Evolutionary conservation across 2,329 filamentous ascomycete species (phyloP), one percentile per base, ranked within the genome.

Genomic region (Calonectria pteridis): DNA sequence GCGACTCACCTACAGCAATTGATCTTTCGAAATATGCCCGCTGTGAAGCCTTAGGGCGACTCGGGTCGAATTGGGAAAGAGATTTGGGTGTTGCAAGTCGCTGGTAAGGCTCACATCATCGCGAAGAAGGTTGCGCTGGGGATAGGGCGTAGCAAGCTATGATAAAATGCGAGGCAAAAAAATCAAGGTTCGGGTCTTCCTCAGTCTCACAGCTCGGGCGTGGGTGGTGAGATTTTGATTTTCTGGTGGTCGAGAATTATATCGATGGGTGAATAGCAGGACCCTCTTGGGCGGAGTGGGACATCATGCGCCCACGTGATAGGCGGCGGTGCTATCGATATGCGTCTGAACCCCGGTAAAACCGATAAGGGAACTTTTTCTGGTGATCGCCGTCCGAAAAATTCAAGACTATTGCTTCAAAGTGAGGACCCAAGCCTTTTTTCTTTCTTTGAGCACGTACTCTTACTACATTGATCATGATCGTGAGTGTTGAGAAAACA

Each of bases 231-330:
- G 76, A 78, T 78, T 75, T 77, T 74, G 77, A 68, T 78, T 77
- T 78, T 80, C 69, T 77, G 68, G 76, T 80, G 76, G 81, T 68
- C 77, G 64, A 76, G 80, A 81, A 20, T 62, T 79, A 64, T 77
- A 76, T 76, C 73, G 64, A 80, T 73, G 72, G 75, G 71, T 77
- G 75, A 80, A 73, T 69, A 77, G 73, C 65, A 74, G 67, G 78
- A 69, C 72, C 79, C 78, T 80, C 72, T 77, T 73, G 73, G 75
- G 77, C 80, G 76, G 73, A 80, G 75, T 84, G 84, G 84, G 84
- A 84, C 81, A 83, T 79, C 82, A 81, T 84, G 81, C 82, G 79
- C 81, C 83, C 84, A 85, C 84, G 84, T 85, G 84, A 85, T 85
- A 83, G 82, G 81, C 73, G 77, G 74, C 63, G 72, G 70, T 46